Evolutionary conservation across 2,329 filamentous ascomycete species (phyloP), one percentile per base, ranked within the genome.

Genomic region (Thermoascus crustaceus): DNA sequence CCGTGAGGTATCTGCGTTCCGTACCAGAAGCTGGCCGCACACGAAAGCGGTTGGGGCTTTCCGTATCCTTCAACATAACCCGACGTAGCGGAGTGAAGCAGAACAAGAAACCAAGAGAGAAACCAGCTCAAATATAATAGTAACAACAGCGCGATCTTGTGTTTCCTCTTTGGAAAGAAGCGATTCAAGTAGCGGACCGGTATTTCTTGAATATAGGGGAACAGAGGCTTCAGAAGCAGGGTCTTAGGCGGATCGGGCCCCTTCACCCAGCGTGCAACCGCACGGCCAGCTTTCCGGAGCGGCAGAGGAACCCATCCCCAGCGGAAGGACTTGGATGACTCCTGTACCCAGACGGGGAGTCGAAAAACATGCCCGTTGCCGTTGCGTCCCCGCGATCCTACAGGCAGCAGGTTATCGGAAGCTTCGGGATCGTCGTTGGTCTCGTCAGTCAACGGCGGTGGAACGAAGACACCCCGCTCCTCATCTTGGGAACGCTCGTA

Each of bases 1-100:
- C 9, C 3, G n/a, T 7, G 20, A 6, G 30, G 17, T 5, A 40
- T 18, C 32, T 37, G 23, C 27, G 8, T 17, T 30, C 42, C 50
- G 22, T 45, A 67, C 68, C 68, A 71, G 37, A 67, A 65, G 40
- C 52, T 68, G 17, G 66, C 58, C 23, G 55, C 51, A 39, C 68
- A 71, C 30, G 64, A 65, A 21, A 71, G 57, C 4, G 62, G 61
- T 33, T 57, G 48, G 10, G 68, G 65, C 39, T 52, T 55, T 6
- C 68, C 68, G 45, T 66, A 71, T 10, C 66, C 68, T 44, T 68
- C 58, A 36, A 71, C 69, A 41, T 64, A 60, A 5, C 65, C 67
- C 1, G 65, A 60, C 11, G 65, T 62, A 13, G 63, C 57, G 19
- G 67, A 68, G 38, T 67, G 58, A 18, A 63, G 47, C 26, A 71